A percentile compares a stretch with the other conserved stretches of the same genome.
Conservation (phyloP, 768 basidiomycete genomes). For the Mrakia gelida region DNA sequence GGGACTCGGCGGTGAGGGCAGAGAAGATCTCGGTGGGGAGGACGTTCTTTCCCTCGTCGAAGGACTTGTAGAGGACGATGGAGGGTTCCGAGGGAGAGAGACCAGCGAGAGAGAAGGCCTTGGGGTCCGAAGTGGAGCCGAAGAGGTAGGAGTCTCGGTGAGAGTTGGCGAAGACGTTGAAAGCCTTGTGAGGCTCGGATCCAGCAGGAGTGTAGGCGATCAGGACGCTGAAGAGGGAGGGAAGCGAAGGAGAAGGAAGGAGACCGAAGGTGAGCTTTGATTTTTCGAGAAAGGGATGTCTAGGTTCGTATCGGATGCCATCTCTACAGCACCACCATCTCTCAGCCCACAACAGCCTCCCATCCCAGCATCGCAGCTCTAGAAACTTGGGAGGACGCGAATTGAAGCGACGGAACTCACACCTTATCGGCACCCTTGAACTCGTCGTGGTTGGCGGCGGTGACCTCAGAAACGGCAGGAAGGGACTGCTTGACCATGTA, state of each 20-base stretch:
- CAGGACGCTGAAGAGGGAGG: slow-evolving; percentile 52
- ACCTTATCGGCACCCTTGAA: slow-evolving; percentile 86
- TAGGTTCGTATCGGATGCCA: background rate
- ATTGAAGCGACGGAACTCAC: slow-evolving; percentile 35
- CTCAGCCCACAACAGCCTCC: too few relatives aligned
- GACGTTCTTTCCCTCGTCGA: slow-evolving; percentile 68
- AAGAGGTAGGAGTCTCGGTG: slow-evolving; percentile 94
- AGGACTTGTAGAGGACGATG: slow-evolving; percentile 84
- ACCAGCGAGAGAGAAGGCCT: slow-evolving; percentile 53
- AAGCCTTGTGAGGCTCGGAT: slow-evolving; percentile 68
- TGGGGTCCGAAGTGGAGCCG: slow-evolving; percentile 71
- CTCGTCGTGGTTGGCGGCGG: slow-evolving; percentile 67
- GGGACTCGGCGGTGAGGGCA: slow-evolving; percentile 55
- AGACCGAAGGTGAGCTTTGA: background rate
- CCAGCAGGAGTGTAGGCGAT: slow-evolving; percentile 76
- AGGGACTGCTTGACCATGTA: slow-evolving; percentile 98
- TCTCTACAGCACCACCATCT: too few relatives aligned
- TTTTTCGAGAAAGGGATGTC: background rate
- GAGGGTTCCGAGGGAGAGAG: slow-evolving; percentile 75
- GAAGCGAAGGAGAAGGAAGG: slow-evolving; percentile 11
- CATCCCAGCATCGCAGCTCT: background rate
- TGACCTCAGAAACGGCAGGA: slow-evolving; percentile 84
- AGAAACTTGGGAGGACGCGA: background rate
- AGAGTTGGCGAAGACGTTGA: slow-evolving; percentile 72
- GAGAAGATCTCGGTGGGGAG: slow-evolving; percentile 53